Conservation (phyloP, 805 yeast genomes). For the Candida arabinofermentans region DNA sequence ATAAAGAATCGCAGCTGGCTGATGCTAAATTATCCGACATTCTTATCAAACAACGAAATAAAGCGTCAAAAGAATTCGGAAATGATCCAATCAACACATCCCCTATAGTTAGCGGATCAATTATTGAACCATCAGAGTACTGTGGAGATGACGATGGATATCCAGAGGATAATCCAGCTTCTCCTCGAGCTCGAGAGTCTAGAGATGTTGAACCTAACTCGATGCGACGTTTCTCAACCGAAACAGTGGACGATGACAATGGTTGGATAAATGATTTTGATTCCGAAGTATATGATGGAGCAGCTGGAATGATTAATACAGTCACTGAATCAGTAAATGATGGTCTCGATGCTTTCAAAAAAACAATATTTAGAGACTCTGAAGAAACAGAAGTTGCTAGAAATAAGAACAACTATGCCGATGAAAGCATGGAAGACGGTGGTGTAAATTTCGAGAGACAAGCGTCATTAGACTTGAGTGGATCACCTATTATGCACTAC, state of each 20-base stretch:
- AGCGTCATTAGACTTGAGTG: neutral
- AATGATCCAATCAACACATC: conserved; percentile 16
- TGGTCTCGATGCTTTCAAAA: conserved; percentile 21
- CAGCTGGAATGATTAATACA: conserved; percentile 66
- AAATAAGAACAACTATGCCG: neutral
- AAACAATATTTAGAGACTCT: conserved; percentile 16
- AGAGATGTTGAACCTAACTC: too few species aligned
- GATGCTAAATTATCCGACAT: conserved; percentile 22
- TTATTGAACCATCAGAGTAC: neutral
- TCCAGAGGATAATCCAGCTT: neutral
- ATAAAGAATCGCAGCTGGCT: conserved; percentile 2
- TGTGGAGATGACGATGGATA: conserved; percentile 1
- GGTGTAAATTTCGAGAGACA: neutral
- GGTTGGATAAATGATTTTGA: conserved; percentile 52
- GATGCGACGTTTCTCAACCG: neutral
- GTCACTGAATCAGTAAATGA: conserved; percentile 44
- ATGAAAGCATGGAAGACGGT: neutral
- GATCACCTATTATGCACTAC: neutral
- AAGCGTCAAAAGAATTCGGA: conserved; percentile 34
- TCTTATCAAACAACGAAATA: conserved; percentile 32
- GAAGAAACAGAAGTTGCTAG: neutral
- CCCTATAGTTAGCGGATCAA: neutral
- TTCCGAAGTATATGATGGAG: conserved; percentile 49
- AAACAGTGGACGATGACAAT: neutral
- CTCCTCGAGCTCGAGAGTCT: conserved; percentile 2